A percentile compares a stretch with the other conserved stretches of the same genome.
Conservation (phyloP, 2,329 filamentous ascomycete genomes). For the Ophiostoma himal-ulmi region DNA sequence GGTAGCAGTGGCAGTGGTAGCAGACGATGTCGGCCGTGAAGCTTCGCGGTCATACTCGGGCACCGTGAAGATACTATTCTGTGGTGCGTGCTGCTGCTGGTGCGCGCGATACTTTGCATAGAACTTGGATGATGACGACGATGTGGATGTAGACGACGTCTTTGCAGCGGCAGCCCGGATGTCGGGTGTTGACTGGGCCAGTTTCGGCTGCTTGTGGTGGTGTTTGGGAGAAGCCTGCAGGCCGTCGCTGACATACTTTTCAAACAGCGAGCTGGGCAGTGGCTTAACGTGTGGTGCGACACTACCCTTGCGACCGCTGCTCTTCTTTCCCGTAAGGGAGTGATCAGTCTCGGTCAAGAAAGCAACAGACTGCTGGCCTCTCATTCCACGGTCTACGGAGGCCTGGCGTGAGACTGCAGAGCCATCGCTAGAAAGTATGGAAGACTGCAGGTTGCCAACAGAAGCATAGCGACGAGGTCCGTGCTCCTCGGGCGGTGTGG, state of each 20-base stretch:
- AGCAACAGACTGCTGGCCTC: background rate
- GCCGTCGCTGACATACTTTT: background rate
- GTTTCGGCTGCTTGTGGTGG: background rate
- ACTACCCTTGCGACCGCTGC: background rate
- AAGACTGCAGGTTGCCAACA: background rate
- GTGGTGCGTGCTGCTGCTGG: slow-evolving; percentile 7
- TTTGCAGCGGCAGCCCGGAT: background rate
- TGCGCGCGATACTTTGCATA: slow-evolving; percentile 2
- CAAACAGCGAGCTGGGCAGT: background rate
- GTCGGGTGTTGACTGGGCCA: background rate
- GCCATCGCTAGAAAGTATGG: background rate
- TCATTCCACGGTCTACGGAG: background rate
- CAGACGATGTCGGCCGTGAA: background rate
- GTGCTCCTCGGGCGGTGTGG: background rate
- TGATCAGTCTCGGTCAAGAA: background rate
- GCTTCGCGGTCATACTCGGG: slow-evolving; percentile 3
- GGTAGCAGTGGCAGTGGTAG: background rate
- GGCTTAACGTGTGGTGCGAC: background rate
- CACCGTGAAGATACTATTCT: background rate
- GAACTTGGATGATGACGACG: background rate
- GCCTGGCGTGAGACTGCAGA: background rate
- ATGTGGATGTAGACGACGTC: background rate
- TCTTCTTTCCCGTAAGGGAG: background rate
- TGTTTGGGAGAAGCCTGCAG: background rate
- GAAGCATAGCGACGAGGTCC: background rate